Percentiles rank a stretch among this genome's conserved stretches.
These are phyloP conservation scores for Didymella arachidicola DNA, from an alignment of 2,329 filamentous ascomycete species.

Conservation along the genomic window DNA sequence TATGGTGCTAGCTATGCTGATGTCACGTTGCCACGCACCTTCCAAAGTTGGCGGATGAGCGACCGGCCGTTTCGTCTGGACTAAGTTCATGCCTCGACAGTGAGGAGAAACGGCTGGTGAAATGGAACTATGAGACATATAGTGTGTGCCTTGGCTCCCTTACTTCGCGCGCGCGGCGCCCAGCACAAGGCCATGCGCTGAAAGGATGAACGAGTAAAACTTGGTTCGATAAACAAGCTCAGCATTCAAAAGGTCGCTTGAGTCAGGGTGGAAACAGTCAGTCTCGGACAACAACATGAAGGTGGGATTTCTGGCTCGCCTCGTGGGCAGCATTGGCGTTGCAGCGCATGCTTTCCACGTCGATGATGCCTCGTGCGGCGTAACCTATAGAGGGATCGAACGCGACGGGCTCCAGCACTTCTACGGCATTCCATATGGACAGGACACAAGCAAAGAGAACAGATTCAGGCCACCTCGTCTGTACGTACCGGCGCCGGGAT, in stretches of 20 bases:
- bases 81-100: slow-evolving; percentile 8
- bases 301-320: slow-evolving; percentile 12
- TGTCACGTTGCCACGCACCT: slow-evolving; percentile 17
- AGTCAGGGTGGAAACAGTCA: neutral
- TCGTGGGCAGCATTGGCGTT: slow-evolving; percentile 17
- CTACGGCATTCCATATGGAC: slow-evolving; percentile 57
- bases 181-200: neutral
- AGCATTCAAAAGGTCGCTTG: slow-evolving; percentile 2
- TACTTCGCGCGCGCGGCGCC: slow-evolving; percentile 14
- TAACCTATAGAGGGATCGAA: slow-evolving; percentile 56
- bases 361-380: slow-evolving; percentile 21
- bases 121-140: slow-evolving; percentile 12
- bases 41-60: slow-evolving; percentile 6
- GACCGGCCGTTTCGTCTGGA: slow-evolving; percentile 6
- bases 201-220: neutral
- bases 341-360: slow-evolving; percentile 17
- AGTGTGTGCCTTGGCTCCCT: slow-evolving; percentile 11
- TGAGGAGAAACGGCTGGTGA: slow-evolving; percentile 3
- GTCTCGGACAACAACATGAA: slow-evolving; percentile 17
- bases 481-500: slow-evolving; percentile 43
- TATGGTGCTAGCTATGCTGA: slow-evolving; percentile 4
- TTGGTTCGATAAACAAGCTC: neutral
- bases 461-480: slow-evolving; percentile 58
- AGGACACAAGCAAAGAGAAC: slow-evolving; percentile 56
- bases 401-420: slow-evolving; percentile 59